phyloP scores from a whole-genome alignment of 2,329 filamentous ascomycete genomes.

The Arachnomyces sp. region DNA sequence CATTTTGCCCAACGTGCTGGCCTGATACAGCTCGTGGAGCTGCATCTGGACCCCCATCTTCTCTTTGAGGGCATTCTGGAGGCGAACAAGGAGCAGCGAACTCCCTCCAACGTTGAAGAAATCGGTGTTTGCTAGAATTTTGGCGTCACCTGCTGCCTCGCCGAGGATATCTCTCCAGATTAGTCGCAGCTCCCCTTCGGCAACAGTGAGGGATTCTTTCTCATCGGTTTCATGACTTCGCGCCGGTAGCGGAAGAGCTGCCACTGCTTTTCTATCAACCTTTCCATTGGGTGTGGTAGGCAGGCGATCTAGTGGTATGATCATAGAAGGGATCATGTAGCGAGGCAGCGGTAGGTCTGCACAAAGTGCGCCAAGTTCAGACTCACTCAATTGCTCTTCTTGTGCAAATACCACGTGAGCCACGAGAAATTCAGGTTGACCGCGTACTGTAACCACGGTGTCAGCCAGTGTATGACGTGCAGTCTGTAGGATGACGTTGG shows the following conservation, averaged over 20 bases:
- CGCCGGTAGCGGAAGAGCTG: conserved; percentile 17
- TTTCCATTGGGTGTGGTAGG: conserved; percentile 28
- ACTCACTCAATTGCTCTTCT: no score
- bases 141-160: not conserved
- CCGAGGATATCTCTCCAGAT: conserved; percentile 16
- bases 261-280: conserved; percentile 19
- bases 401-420: no score
- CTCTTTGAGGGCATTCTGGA: conserved; percentile 14
- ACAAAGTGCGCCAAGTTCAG: no score
- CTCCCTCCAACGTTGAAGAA: conserved; percentile 33
- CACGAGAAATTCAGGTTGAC: conserved; percentile 16
- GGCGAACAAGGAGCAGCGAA: conserved; percentile 24
- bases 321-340: conserved; percentile 30
- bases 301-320: conserved; percentile 24
- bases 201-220: conserved; percentile 3
- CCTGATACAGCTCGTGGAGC: conserved; percentile 32
- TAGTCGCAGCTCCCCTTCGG: conserved; percentile 14
- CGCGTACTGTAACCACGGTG: conserved; percentile 33
- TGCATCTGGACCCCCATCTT: conserved; percentile 24
- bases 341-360: conserved; percentile 17
- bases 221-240: not conserved
- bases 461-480: conserved; percentile 20
- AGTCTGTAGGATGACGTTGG: conserved; percentile 22
- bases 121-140: conserved; percentile 9
- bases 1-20: conserved; percentile 35